Conservation (phyloP, 176 grass and related monocot species). For the Juncus inflexus region DNA sequence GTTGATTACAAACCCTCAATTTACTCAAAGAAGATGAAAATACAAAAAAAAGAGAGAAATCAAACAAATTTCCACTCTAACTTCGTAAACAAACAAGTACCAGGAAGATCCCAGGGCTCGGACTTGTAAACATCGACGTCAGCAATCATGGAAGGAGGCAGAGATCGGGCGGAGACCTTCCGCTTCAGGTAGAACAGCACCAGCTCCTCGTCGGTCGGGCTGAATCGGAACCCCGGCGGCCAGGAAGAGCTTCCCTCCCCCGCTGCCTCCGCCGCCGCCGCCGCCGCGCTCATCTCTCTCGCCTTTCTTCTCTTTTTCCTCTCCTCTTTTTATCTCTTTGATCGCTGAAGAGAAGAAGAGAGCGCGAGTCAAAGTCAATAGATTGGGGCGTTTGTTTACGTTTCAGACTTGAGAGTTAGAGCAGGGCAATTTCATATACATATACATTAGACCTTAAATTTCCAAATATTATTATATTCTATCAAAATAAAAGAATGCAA, state of each 20-base stretch:
- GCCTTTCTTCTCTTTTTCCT: not conserved
- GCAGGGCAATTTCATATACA: not conserved
- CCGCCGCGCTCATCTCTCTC: not conserved
- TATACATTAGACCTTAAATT: not conserved
- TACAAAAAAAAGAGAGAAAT: not conserved
- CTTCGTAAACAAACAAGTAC: slow-evolving; percentile 23
- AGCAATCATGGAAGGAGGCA: slow-evolving; percentile 51
- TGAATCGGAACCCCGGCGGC: slow-evolving; percentile 97
- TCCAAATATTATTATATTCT: not conserved
- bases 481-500: not conserved
- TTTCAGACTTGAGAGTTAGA: not conserved
- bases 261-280: not conserved
- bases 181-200: slow-evolving; percentile 98
- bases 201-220: slow-evolving; percentile 94
- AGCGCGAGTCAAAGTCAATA: not conserved
- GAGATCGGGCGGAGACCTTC: slow-evolving; percentile 48
- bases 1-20: too few relatives aligned
- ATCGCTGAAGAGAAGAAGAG: not conserved
- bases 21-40: not conserved
- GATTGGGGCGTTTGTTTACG: not conserved
- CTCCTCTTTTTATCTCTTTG: not conserved
- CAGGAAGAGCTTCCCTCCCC: slow-evolving; percentile 28
- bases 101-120: slow-evolving; percentile 86
- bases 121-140: slow-evolving; percentile 92
- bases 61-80: too few relatives aligned